These are phyloP conservation scores for Blastobotrys chiropterorum DNA, from an alignment of 805 yeast genomes.

Conservation along the genomic window DNA sequence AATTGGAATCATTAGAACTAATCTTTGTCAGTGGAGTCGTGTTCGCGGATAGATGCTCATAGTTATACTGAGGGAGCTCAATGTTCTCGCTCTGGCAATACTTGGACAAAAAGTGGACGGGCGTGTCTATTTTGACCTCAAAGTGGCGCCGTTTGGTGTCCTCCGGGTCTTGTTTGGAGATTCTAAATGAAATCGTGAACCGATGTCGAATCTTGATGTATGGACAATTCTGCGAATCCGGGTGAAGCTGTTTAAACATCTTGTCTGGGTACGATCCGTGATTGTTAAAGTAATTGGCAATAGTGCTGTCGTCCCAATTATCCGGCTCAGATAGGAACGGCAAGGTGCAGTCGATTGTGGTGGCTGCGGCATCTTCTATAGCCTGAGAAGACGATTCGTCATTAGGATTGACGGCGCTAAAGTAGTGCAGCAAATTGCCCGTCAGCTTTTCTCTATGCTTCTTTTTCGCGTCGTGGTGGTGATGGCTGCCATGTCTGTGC, in stretches of 20 bases:
- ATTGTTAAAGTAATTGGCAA: conserved; percentile 2
- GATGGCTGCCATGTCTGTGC: not conserved
- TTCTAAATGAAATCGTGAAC: conserved; percentile 80
- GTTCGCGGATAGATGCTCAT: not conserved
- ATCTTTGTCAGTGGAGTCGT: conserved; percentile 6
- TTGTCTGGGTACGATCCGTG: not conserved
- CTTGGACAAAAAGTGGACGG: conserved; percentile 61
- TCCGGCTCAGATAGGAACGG: conserved; percentile 13
- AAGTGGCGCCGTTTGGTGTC: conserved; percentile 72
- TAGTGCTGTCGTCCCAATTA: conserved; percentile 4
- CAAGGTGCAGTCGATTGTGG: conserved; percentile 12
- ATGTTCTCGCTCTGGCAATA: conserved; percentile 27
- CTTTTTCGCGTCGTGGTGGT: not conserved
- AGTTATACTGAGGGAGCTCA: conserved; percentile 26
- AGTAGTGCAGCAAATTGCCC: conserved; percentile 10
- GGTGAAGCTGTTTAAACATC: conserved; percentile 54
- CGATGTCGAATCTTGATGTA: conserved; percentile 89
- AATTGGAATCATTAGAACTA: conserved; percentile 5
- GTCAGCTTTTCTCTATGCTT: conserved; percentile 5
- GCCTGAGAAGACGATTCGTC: not conserved
- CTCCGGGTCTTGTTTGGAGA: conserved; percentile 50
- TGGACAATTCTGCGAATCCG: conserved; percentile 66
- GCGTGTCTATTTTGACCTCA: conserved; percentile 92
- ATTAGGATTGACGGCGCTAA: not conserved
- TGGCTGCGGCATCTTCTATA: conserved; percentile 5